Base-by-base conservation (phyloP, 1,284 basidiomycete species). In the Vanrija humicola region DNA sequence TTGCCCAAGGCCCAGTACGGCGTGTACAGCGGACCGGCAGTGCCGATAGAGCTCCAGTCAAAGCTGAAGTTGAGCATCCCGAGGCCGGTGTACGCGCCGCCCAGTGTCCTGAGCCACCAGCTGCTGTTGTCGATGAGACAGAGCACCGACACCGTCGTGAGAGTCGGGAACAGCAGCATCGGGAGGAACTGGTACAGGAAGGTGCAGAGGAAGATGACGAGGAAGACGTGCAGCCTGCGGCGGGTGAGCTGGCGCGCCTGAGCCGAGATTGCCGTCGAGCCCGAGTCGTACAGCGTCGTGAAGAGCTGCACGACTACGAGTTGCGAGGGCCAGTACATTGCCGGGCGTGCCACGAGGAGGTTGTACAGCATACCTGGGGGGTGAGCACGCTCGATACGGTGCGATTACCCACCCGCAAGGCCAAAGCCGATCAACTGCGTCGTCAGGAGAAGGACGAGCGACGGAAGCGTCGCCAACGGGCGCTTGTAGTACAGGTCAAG, bases 351-450 rank as follows among this genome's bases (percentile, higher is more conserved):
- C 29, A 78, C 73, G 25, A 78, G 67, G 40, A 78, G 66, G 53
- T 70, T 72, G 49, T 78, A 75, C 3, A 76, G 63, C 66, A 76
- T 74, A 1, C 75, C 75, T 72, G 28, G 28, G 28, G 28, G 28
- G 28, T 47, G 23, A 40, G 18, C 54, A 12, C 50, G 48, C 25
- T 43, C 1, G 7, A 25, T 12, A 14, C 8, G 5, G 6, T 3
- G 2, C 2, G 5, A 15, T 70, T 28, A 63, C 70, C 52, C 51
- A 57, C 80, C 81, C 10, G 78, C 78, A 6, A 82, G 66, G 1
- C 80, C 81, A 52, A 81, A 82, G 4, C 81, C 81, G 29, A 82
- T 78, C 46, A 80, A 73, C 62, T 83, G 81, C 1, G 80, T 82
- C 5, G 78, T 78, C 47, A 81, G 74, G 1, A 83, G 73, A 1